Conservation (phyloP, 495 filamentous ascomycete species). For the Corynascus novoguineensis region DNA sequence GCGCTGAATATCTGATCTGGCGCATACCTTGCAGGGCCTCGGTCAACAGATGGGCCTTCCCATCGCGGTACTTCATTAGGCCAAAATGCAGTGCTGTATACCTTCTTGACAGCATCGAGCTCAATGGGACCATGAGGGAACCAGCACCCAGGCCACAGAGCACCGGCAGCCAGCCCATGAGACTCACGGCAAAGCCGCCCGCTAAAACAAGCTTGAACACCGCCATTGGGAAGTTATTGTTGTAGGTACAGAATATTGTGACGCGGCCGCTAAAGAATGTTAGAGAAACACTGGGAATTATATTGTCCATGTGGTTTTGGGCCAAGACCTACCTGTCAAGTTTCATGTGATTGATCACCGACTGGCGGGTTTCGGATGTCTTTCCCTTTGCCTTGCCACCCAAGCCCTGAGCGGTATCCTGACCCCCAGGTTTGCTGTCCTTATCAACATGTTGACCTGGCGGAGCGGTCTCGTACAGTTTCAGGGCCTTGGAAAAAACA, state of each 20-base stretch:
- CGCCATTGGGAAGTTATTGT: constrained; percentile 50
- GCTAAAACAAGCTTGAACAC: constrained; percentile 51
- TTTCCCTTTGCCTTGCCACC: constrained; percentile 10
- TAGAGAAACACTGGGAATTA: neutral
- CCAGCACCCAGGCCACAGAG: constrained; percentile 54
- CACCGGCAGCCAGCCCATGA: constrained; percentile 61
- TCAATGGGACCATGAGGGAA: constrained; percentile 53
- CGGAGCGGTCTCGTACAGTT: constrained; percentile 61
- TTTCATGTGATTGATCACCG: constrained; percentile 38
- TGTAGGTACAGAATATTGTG: constrained; percentile 55
- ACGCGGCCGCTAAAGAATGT: constrained; percentile 45
- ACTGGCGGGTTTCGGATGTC: constrained; percentile 19
- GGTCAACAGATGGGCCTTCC: constrained; percentile 60
- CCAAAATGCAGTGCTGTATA: constrained; percentile 53
- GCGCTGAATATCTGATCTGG: constrained; percentile 70
- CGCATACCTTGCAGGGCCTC: constrained; percentile 70
- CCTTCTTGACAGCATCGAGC: constrained; percentile 50
- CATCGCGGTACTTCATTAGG: constrained; percentile 65
- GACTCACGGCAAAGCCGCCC: constrained; percentile 50
- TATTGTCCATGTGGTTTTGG: too few species aligned
- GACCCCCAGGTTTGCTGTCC: neutral
- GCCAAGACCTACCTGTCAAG: constrained; percentile 27
- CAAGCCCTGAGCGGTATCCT: neutral
- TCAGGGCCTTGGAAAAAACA: constrained; percentile 64
- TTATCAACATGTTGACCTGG: constrained; percentile 36